phyloP scores from a whole-genome alignment of 1,139 yeast species.

The Scheffersomyces stambukii region DNA sequence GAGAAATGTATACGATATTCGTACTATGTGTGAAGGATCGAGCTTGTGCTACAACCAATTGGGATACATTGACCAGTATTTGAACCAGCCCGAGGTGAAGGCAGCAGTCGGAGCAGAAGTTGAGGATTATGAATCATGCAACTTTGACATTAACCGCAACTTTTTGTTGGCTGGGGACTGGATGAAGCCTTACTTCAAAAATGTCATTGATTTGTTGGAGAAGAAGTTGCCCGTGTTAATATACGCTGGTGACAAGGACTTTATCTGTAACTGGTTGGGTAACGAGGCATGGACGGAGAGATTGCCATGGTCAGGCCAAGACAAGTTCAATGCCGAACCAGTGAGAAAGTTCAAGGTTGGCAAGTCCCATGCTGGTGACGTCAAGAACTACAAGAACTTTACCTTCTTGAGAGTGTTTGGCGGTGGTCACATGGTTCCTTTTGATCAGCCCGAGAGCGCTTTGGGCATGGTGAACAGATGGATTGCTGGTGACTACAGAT shows the following conservation, averaged over 20 bases:
- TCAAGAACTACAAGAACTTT: slow-evolving; percentile 41
- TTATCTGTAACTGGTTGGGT: slow-evolving; percentile 85
- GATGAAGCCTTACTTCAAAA: slow-evolving; percentile 83
- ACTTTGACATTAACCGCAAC: slow-evolving; percentile 77
- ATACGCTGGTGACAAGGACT: slow-evolving; percentile 85
- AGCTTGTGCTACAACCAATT: slow-evolving; percentile 61
- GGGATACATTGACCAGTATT: slow-evolving; percentile 29
- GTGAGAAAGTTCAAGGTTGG: slow-evolving; percentile 38
- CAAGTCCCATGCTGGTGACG: slow-evolving; percentile 41
- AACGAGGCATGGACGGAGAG: slow-evolving; percentile 77
- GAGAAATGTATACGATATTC: slow-evolving; percentile 87
- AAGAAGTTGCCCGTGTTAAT: slow-evolving; percentile 64
- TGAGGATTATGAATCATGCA: slow-evolving; percentile 77
- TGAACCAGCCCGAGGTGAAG: slow-evolving; percentile 42
- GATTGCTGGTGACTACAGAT: slow-evolving; percentile 33
- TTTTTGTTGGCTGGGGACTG: slow-evolving; percentile 86
- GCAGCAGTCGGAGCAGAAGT: slow-evolving; percentile 91
- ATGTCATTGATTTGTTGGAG: slow-evolving; percentile 54
- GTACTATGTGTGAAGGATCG: slow-evolving; percentile 79
- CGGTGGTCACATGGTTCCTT: slow-evolving; percentile 52
- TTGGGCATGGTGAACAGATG: slow-evolving; percentile 48
- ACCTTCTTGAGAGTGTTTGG: slow-evolving; percentile 46
- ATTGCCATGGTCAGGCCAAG: slow-evolving; percentile 62
- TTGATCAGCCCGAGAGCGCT: slow-evolving; percentile 43
- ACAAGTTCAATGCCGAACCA: slow-evolving; percentile 43